A percentile compares a stretch with the other conserved stretches of the same genome.
phyloP scores from a whole-genome alignment of 1,139 yeast species.

The Diutina siamensis region DNA sequence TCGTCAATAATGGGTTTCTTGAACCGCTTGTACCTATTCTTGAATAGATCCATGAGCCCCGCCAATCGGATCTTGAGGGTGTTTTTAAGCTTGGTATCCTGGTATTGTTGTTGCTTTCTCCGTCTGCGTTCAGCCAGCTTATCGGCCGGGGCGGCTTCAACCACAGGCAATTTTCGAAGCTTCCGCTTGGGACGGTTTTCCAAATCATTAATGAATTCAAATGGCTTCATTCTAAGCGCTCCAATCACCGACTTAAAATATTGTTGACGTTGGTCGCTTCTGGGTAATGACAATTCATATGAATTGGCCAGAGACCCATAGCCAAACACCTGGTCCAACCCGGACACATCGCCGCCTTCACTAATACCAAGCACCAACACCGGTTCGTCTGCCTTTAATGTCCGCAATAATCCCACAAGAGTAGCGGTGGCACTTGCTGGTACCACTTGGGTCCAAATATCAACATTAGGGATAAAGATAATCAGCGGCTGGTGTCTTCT shows the following conservation, averaged over 20 bases:
- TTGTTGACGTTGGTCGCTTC: slow-evolving; percentile 27
- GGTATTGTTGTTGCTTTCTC: slow-evolving; percentile 44
- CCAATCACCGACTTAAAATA: slow-evolving; percentile 48
- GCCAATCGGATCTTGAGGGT: slow-evolving; percentile 75
- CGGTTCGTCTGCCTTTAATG: slow-evolving; percentile 61
- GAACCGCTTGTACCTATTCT: slow-evolving; percentile 77
- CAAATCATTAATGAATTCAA: slow-evolving; percentile 41
- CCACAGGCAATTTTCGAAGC: slow-evolving; percentile 24
- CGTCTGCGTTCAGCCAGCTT: slow-evolving; percentile 9
- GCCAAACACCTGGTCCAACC: slow-evolving; percentile 42
- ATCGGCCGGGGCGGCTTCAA: slow-evolving; percentile 11
- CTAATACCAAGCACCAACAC: slow-evolving; percentile 71
- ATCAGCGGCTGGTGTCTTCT: slow-evolving; percentile 86
- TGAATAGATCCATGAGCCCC: slow-evolving; percentile 81
- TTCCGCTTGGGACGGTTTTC: slow-evolving; percentile 40
- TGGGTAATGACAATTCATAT: slow-evolving; percentile 31
- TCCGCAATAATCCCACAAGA: slow-evolving; percentile 55
- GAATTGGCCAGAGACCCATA: slow-evolving; percentile 32
- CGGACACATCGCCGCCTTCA: slow-evolving; percentile 24
- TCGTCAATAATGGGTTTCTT: slow-evolving; percentile 87
- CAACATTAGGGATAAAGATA: slow-evolving; percentile 72
- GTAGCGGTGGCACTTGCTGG: slow-evolving; percentile 64
- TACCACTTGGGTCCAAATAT: slow-evolving; percentile 62
- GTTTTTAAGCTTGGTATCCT: slow-evolving; percentile 76
- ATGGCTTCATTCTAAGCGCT: slow-evolving; percentile 59